Conservation (phyloP, 2,329 filamentous ascomycete genomes). For the Incumbomyces delicatus region DNA sequence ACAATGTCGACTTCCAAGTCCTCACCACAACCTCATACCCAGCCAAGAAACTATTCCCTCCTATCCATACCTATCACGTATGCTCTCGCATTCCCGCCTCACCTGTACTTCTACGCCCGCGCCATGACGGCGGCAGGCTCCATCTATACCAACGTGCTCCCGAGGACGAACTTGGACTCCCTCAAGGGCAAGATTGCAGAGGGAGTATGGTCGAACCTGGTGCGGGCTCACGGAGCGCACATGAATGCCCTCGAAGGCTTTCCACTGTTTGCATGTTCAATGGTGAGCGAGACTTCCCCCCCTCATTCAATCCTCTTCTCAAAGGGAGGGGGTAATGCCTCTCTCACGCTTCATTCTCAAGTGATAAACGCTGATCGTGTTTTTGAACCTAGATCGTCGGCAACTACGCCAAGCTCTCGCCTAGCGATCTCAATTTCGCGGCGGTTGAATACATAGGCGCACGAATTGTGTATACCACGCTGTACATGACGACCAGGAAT, state of each 20-base stretch:
- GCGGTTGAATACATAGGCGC: conserved; percentile 26
- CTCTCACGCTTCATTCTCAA: too few species aligned
- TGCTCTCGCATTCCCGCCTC: conserved; percentile 23
- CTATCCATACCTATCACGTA: conserved; percentile 26
- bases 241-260: conserved; percentile 28
- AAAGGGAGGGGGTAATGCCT: too few species aligned
- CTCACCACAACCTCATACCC: not conserved
- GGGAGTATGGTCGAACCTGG: conserved; percentile 20
- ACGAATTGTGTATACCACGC: conserved; percentile 25
- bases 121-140: conserved; percentile 25
- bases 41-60: conserved; percentile 17
- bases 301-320: too few species aligned
- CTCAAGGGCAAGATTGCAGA: conserved; percentile 23
- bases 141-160: conserved; percentile 24
- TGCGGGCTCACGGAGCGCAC: conserved; percentile 25
- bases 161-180: conserved; percentile 25
- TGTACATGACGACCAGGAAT: conserved; percentile 27
- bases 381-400: conserved; percentile 27
- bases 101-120: conserved; percentile 24
- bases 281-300: too few species aligned
- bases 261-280: conserved; percentile 28
- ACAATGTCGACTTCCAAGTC: not conserved
- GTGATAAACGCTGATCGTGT: too few species aligned
- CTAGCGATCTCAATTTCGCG: conserved; percentile 25
- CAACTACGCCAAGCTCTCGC: conserved; percentile 25